phyloP scores from a whole-genome alignment of 805 yeast species.

The Saccharomyces paradoxus region DNA sequence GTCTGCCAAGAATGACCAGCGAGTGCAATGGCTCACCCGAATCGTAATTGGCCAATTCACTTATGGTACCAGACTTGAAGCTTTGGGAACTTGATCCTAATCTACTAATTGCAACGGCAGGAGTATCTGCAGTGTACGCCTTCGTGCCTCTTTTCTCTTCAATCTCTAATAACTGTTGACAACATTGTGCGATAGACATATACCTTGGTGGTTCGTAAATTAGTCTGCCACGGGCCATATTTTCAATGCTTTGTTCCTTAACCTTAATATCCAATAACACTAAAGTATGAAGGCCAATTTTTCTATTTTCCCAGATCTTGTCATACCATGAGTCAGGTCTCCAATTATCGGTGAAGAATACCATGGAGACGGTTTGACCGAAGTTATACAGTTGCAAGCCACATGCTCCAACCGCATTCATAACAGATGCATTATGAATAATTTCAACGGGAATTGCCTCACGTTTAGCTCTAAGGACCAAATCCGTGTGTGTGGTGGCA shows the following conservation, averaged over 20 bases:
- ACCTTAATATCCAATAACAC: constrained; percentile 87
- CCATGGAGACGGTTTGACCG: constrained; percentile 96
- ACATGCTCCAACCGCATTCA: constrained; percentile 98
- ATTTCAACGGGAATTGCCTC: constrained; percentile 68
- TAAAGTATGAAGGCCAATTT: constrained; percentile 84
- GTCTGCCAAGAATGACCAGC: constrained; percentile 82
- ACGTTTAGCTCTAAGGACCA: constrained; percentile 85
- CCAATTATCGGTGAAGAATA: constrained; percentile 92
- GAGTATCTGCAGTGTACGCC: constrained; percentile 80
- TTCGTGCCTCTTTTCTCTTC: constrained; percentile 69
- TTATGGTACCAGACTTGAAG: constrained; percentile 77
- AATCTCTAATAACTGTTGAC: constrained; percentile 77
- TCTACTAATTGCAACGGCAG: constrained; percentile 89
- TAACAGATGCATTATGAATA: constrained; percentile 91
- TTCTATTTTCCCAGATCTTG: constrained; percentile 81
- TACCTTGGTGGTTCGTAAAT: constrained; percentile 96
- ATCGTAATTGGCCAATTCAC: constrained; percentile 71
- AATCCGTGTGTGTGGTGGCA: constrained; percentile 95
- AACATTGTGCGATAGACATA: constrained; percentile 87
- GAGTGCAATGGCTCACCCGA: constrained; percentile 95
- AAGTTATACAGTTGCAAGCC: constrained; percentile 91
- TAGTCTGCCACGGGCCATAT: constrained; percentile 83
- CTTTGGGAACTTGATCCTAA: constrained; percentile 78
- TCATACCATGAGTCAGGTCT: constrained; percentile 92
- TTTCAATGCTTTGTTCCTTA: constrained; percentile 91